These are phyloP conservation scores for Trichomonascaceae sp. DNA, from an alignment of 1,139 yeast species.

Conservation along the genomic window DNA sequence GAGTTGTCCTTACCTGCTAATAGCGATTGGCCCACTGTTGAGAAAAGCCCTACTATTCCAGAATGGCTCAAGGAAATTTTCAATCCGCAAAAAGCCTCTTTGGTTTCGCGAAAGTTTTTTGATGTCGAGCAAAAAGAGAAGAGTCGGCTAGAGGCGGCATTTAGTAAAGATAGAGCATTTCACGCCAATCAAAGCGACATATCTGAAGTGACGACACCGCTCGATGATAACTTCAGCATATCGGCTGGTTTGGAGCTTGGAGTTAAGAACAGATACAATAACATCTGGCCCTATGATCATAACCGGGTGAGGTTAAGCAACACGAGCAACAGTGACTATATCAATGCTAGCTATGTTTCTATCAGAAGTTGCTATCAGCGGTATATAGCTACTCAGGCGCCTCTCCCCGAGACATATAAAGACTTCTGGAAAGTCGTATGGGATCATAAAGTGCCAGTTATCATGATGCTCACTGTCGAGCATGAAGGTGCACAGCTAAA, in stretches of 20 bases:
- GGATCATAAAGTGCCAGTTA: slow-evolving; percentile 54
- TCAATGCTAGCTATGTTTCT: slow-evolving; percentile 55
- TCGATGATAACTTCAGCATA: slow-evolving; percentile 17
- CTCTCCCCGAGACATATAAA: slow-evolving; percentile 64
- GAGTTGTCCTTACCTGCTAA: slow-evolving; percentile 19
- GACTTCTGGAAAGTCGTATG: slow-evolving; percentile 79
- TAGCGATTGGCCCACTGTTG: slow-evolving; percentile 5
- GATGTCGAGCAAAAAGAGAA: slow-evolving; percentile 36
- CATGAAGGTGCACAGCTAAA: slow-evolving; percentile 48
- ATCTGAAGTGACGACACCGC: slow-evolving; percentile 3
- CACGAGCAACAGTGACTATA: slow-evolving; percentile 40
- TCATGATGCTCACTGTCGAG: slow-evolving; percentile 62
- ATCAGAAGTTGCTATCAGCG: slow-evolving; percentile 31
- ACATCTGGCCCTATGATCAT: slow-evolving; percentile 77
- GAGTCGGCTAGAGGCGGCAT: slow-evolving; percentile 31
- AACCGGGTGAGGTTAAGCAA: slow-evolving; percentile 47
- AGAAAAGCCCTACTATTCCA: slow-evolving; percentile 25
- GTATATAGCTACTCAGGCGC: slow-evolving; percentile 85
- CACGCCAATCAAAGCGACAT: slow-evolving; percentile 3
- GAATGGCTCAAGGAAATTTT: slow-evolving; percentile 32
- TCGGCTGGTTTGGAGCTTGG: slow-evolving; percentile 69
- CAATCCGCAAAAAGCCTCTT: slow-evolving; percentile 26
- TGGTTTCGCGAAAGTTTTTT: slow-evolving; percentile 34
- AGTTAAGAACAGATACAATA: slow-evolving; percentile 65
- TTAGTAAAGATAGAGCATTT: slow-evolving; percentile 20